A percentile compares a stretch with the other conserved stretches of the same genome.
Conservation (phyloP, 768 basidiomycete species). For the Hygrophoropsis aurantiaca region DNA sequence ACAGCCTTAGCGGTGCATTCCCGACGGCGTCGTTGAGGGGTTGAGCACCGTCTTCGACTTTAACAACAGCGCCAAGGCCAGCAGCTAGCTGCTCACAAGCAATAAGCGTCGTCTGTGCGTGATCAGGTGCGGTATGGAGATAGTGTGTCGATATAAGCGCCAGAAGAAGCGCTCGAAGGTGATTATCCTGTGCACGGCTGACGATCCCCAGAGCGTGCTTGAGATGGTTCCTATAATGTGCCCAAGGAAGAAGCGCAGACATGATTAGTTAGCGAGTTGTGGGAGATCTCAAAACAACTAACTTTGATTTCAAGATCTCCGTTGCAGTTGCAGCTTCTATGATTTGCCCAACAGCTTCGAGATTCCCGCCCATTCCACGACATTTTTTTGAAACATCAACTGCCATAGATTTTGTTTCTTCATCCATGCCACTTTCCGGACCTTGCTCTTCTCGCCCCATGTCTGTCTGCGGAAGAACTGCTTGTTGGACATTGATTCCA, state of each 20-base stretch:
- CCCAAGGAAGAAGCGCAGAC: conserved; percentile 16
- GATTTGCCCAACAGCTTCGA: conserved; percentile 55
- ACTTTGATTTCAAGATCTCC: conserved; percentile 68
- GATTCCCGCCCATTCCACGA: conserved; percentile 47
- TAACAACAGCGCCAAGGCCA: conserved; percentile 52
- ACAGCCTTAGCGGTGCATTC: conserved; percentile 64
- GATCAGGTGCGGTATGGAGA: conserved; percentile 65
- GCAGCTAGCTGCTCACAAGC: conserved; percentile 71
- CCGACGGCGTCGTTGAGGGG: conserved; percentile 41
- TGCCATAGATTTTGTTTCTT: conserved; percentile 31
- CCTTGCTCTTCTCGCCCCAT: background rate
- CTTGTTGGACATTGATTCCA: conserved; percentile 31
- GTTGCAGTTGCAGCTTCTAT: conserved; percentile 47
- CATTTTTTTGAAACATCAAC: conserved; percentile 44
- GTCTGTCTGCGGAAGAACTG: conserved; percentile 15
- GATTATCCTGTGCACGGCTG: conserved; percentile 63
- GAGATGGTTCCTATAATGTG: conserved; percentile 50
- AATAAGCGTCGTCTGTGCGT: conserved; percentile 63
- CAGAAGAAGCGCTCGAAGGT: conserved; percentile 68
- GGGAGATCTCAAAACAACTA: conserved; percentile 22
- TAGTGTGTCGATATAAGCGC: conserved; percentile 72
- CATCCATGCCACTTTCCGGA: conserved; percentile 6
- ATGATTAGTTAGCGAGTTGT: conserved; percentile 12
- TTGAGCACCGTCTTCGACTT: conserved; percentile 14
- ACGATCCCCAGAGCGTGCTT: conserved; percentile 60